phyloP scores from a whole-genome alignment of 176 grass and related monocot genomes.

The Eremochloa ophiuroides region DNA sequence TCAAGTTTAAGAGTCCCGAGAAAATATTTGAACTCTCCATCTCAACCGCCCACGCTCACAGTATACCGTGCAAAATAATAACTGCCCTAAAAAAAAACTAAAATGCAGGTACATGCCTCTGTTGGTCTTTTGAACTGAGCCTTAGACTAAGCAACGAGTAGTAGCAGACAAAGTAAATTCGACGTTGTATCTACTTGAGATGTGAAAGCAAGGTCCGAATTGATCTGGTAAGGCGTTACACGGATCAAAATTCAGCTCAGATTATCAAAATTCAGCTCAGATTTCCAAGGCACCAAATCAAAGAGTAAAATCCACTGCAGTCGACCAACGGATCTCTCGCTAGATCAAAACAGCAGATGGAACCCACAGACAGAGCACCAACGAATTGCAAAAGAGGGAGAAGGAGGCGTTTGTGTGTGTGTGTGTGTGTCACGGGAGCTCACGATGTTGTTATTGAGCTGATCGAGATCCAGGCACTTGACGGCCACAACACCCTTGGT shows the following conservation, averaged over 20 bases:
- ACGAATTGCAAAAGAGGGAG: not conserved
- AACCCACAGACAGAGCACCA: not conserved
- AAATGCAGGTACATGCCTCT: constrained; percentile 20
- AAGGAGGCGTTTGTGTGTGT: too few species aligned
- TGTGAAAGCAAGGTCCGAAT: not conserved
- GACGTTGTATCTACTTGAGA: not conserved
- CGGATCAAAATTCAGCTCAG: not conserved
- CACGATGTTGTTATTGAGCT: constrained; percentile 95
- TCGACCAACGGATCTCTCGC: constrained; percentile 45
- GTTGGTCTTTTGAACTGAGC: not conserved
- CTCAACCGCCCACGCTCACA: not conserved
- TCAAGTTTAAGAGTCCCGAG: not conserved
- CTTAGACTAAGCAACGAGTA: constrained; percentile 22
- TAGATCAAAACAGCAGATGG: constrained; percentile 20
- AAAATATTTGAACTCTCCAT: not conserved
- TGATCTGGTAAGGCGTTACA: not conserved
- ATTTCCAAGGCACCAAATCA: constrained; percentile 26
- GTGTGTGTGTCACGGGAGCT: constrained; percentile 6
- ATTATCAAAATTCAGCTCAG: constrained; percentile 15
- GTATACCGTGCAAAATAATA: not conserved
- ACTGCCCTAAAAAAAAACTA: not conserved
- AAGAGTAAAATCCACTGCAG: constrained; percentile 11
- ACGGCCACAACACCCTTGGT: constrained; percentile 68
- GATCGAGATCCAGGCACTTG: constrained; percentile 99
- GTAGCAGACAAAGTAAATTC: constrained; percentile 19